Percentiles rank a stretch among this genome's conserved stretches.
Conservation (phyloP, 2,329 filamentous ascomycete genomes). For the Beauveria brongniartii region DNA sequence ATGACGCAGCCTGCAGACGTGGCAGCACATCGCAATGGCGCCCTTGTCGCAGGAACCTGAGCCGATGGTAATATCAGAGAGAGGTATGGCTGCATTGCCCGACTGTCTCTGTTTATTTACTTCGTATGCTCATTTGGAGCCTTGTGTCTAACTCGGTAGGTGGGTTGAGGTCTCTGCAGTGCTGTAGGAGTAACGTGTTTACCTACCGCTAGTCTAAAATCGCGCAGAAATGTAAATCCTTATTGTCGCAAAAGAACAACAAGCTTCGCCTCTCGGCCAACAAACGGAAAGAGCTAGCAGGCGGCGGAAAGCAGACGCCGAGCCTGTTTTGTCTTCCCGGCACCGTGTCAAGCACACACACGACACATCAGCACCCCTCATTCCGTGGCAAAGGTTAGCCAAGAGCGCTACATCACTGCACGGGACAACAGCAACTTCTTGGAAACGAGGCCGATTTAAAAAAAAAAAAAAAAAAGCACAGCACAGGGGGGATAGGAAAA, state of each 20-base stretch:
- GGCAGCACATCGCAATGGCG: neutral
- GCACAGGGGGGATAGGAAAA: neutral
- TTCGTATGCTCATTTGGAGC: neutral
- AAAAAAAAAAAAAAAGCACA: neutral
- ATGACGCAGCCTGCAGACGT: neutral
- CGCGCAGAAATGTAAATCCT: neutral
- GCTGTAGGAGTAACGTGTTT: neutral
- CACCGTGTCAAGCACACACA: neutral
- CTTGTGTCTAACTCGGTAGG: neutral
- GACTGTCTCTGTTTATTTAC: neutral
- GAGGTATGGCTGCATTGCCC: neutral
- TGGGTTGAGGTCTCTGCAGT: neutral
- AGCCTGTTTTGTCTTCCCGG: conserved; percentile 1
- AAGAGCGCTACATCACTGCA: neutral
- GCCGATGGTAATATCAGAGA: neutral
- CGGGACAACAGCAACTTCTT: neutral
- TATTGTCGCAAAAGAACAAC: neutral
- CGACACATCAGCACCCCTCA: conserved; percentile 2
- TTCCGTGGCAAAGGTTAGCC: neutral
- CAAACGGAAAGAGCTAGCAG: neutral
- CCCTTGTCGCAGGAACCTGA: neutral
- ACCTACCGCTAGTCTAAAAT: neutral
- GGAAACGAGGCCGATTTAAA: neutral
- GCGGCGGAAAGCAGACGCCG: neutral
- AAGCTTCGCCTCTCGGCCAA: neutral